Percentiles rank a stretch among this genome's conserved stretches.
Evolutionary conservation across 768 basidiomycete genomes (phyloP).

Genomic region (Pholiota molesta): DNA sequence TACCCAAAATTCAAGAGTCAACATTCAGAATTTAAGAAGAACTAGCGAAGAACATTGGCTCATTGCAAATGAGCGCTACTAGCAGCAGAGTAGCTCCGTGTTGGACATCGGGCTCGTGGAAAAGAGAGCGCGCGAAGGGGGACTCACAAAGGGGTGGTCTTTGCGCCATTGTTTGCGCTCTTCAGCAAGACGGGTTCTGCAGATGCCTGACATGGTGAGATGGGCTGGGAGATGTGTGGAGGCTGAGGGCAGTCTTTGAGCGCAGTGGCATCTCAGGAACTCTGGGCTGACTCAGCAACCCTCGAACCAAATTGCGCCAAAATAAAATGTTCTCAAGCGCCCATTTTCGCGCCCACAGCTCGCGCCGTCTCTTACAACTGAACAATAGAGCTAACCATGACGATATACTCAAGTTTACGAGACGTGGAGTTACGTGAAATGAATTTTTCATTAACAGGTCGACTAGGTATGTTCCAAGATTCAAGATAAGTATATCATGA

Average conservation of each 20-base stretch:
- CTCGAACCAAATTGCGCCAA: neutral
- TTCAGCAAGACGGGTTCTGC: constrained; percentile 89
- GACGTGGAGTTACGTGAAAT: too few relatives aligned
- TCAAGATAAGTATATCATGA: neutral
- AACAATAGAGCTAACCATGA: neutral
- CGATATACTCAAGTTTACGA: too few relatives aligned
- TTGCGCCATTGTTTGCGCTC: constrained; percentile 99
- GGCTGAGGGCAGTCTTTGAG: neutral
- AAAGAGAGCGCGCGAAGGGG: neutral
- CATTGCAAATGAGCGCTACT: neutral
- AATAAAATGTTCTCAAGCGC: constrained; percentile 2
- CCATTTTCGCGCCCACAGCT: neutral
- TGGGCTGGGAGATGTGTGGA: constrained; percentile 1
- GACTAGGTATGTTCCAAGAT: neutral
- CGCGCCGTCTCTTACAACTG: neutral
- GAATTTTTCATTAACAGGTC: neutral
- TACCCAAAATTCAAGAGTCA: neutral
- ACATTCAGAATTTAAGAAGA: neutral
- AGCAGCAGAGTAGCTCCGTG: constrained; percentile 11
- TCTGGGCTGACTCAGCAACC: constrained; percentile 10
- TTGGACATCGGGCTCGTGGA: neutral
- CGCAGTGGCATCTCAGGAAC: constrained; percentile 4
- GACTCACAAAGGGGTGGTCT: constrained; percentile 95
- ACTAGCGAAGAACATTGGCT: neutral
- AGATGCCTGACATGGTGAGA: constrained; percentile 81